Conservation (phyloP, 139 green algal genomes). For the Tetradesmus lagerheimii region DNA sequence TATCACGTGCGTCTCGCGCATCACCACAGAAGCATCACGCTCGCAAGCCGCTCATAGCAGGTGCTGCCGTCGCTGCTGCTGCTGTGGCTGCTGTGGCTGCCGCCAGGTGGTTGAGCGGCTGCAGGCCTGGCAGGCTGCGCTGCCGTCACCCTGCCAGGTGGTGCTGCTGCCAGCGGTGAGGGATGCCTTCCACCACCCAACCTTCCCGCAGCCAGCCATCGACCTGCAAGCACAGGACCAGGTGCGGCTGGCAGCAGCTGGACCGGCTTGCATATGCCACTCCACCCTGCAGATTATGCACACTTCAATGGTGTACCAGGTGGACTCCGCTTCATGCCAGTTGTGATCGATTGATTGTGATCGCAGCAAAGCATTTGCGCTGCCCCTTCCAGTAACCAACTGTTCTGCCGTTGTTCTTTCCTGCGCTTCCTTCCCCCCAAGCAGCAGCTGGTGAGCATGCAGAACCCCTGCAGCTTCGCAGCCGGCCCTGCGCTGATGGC, state of each 20-base stretch:
- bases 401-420: background rate
- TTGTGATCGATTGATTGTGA: no score
- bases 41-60: background rate
- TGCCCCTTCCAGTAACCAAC: background rate
- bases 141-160: conserved; percentile 61
- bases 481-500: conserved; percentile 44
- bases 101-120: conserved; percentile 64
- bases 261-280: no score
- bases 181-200: conserved; percentile 77
- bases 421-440: background rate
- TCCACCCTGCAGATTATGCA: no score
- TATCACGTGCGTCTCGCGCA: no score
- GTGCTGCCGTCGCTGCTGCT: background rate
- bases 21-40: background rate
- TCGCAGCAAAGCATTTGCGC: no score
- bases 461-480: conserved; percentile 58
- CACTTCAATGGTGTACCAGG: background rate
- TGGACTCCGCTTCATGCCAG: no score
- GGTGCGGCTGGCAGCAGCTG: background rate
- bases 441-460: conserved; percentile 43
- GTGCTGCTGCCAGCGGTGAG: conserved; percentile 83
- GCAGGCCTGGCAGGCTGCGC: conserved; percentile 57
- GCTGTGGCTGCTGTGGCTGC: background rate
- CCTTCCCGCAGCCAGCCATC: conserved; percentile 86
- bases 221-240: conserved; percentile 30